phyloP scores from a whole-genome alignment of 2,329 filamentous ascomycete genomes.

The Fusarium mexicanum region DNA sequence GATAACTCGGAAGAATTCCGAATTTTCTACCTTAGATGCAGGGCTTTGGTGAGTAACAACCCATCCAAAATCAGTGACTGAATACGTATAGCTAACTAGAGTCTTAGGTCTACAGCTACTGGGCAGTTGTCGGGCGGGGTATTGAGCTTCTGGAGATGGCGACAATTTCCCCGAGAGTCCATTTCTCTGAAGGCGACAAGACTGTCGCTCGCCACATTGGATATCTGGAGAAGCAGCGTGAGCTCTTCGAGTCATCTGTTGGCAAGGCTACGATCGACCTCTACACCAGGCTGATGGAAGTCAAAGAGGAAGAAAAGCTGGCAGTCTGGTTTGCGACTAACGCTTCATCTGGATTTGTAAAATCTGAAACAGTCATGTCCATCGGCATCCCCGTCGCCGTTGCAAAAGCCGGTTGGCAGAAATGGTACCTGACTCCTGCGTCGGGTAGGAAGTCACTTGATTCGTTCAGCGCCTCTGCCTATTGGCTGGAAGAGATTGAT shows the following conservation, averaged over 20 bases:
- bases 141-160: not conserved
- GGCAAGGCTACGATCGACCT: not conserved
- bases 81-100: rapidly evolving
- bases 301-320: rapidly evolving
- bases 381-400: rapidly evolving
- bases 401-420: not conserved
- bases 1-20: not conserved
- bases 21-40: not conserved
- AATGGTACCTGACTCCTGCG: not conserved
- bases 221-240: not conserved
- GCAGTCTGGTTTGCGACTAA: not conserved
- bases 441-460: not conserved
- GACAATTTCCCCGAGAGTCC: not conserved
- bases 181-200: not conserved
- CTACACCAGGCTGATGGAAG: not conserved
- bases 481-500: not conserved
- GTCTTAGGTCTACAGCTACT: not conserved
- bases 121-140: not conserved
- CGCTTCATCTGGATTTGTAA: not conserved
- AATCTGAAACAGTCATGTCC: no score
- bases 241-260: not conserved
- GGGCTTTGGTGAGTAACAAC: not conserved
- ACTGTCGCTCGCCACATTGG: not conserved
- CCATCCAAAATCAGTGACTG: rapidly evolving
- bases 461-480: not conserved